phyloP scores from a whole-genome alignment of 192 early-diverging fungal species.

The Endogone sp. region DNA sequence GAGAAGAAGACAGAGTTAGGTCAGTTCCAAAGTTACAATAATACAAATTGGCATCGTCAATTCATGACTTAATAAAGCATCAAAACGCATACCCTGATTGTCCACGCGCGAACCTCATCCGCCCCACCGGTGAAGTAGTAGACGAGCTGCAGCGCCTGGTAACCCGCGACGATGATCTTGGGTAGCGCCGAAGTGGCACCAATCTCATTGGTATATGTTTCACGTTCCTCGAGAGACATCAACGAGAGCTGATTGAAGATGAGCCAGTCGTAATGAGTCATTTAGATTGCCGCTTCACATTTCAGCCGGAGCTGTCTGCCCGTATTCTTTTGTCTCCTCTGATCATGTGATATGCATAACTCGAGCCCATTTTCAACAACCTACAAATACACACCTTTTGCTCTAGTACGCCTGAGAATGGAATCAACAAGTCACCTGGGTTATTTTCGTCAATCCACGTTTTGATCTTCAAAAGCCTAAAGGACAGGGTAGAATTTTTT shows the following conservation, averaged over 20 bases:
- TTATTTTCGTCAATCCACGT: conserved; percentile 90
- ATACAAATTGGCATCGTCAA: too few species aligned
- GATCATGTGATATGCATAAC: neutral
- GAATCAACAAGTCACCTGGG: conserved; percentile 86
- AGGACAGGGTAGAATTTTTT: too few species aligned
- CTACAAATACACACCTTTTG: conserved; percentile 44
- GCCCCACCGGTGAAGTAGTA: conserved; percentile 96
- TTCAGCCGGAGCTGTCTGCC: neutral
- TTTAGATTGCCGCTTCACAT: too few species aligned
- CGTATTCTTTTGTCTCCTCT: conserved; percentile 2
- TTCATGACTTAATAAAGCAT: too few species aligned
- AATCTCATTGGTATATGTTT: conserved; percentile 58
- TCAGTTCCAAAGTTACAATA: too few species aligned
- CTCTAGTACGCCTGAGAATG: conserved; percentile 87
- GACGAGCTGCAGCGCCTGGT: conserved; percentile 77
- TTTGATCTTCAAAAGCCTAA: conserved; percentile 78
- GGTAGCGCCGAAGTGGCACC: conserved; percentile 71
- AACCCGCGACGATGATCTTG: conserved; percentile 92
- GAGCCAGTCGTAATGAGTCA: neutral
- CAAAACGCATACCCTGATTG: conserved; percentile 44
- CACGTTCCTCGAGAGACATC: conserved; percentile 49
- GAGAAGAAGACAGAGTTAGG: neutral
- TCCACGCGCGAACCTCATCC: conserved; percentile 92
- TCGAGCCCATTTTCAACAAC: too few species aligned
- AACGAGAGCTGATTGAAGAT: conserved; percentile 22